Conservation (phyloP, 2,329 filamentous ascomycete species). For the Cladosporium sp. region DNA sequence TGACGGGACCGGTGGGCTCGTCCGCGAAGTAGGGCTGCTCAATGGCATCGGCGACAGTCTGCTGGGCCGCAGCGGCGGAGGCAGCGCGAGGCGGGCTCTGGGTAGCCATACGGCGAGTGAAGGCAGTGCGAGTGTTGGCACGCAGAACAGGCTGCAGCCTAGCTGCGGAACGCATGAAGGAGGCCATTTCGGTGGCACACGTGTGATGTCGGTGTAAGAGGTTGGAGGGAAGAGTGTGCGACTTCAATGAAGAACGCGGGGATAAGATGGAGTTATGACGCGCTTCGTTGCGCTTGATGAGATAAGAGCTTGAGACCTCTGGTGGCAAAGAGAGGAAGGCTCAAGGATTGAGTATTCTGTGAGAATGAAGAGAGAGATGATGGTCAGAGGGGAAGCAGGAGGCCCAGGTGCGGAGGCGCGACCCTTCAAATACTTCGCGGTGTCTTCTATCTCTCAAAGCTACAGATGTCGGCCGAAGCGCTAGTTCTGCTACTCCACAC, state of each 20-base stretch:
- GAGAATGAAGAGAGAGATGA: neutral
- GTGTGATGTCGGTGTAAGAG: neutral
- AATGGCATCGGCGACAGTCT: slow-evolving; percentile 17
- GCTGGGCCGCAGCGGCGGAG: slow-evolving; percentile 26
- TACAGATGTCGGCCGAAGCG: slow-evolving; percentile 3
- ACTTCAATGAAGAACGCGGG: slow-evolving; percentile 4
- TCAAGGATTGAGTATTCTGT: neutral
- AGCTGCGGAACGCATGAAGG: slow-evolving; percentile 25
- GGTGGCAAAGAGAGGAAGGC: neutral
- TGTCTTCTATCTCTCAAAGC: slow-evolving; percentile 6
- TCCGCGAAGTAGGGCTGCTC: slow-evolving; percentile 41
- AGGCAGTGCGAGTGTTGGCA: slow-evolving; percentile 13
- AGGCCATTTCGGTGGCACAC: slow-evolving; percentile 23
- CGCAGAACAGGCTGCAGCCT: slow-evolving; percentile 26
- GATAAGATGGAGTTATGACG: slow-evolving; percentile 7
- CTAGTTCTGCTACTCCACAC: slow-evolving; percentile 3
- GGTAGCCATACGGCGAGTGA: slow-evolving; percentile 21
- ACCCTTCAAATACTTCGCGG: slow-evolving; percentile 8
- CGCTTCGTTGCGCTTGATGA: neutral
- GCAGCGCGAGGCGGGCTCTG: slow-evolving; percentile 25
- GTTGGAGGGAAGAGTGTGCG: neutral
- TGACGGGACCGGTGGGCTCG: slow-evolving; percentile 50
- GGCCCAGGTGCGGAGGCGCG: neutral
- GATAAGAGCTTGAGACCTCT: neutral
- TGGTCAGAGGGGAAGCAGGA: neutral